Conservation (phyloP, 139 green algal species). For the Edaphochlamys debaryana region DNA sequence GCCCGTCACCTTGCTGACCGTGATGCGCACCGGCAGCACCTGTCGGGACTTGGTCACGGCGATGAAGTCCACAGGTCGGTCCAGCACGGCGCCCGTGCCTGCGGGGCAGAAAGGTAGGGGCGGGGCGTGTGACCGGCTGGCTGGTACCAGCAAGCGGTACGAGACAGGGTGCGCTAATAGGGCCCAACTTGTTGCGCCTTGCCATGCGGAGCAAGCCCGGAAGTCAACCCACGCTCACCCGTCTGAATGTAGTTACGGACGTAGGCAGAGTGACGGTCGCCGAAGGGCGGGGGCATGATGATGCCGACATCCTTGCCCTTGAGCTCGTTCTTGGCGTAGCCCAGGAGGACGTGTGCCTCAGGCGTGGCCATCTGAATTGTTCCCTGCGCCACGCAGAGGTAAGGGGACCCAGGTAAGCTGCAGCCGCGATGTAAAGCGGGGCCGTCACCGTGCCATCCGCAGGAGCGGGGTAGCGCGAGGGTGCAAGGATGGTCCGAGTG, state of each 20-base stretch:
- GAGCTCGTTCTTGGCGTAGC: constrained; percentile 55
- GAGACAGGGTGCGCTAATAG: background rate
- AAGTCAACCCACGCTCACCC: constrained; percentile 29
- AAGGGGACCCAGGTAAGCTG: too few species aligned
- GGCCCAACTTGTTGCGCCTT: too few species aligned
- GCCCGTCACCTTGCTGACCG: constrained; percentile 25
- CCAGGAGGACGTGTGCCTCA: constrained; percentile 36
- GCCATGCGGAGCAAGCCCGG: too few species aligned
- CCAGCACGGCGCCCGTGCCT: background rate
- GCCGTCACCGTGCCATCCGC: too few species aligned
- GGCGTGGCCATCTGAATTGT: constrained; percentile 12
- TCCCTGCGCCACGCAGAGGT: background rate
- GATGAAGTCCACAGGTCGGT: background rate
- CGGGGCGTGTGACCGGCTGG: too few species aligned
- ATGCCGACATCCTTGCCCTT: constrained; percentile 57
- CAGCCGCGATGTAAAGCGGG: too few species aligned
- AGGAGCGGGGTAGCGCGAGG: too few species aligned
- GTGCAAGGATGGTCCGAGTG: too few species aligned
- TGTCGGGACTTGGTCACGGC: background rate
- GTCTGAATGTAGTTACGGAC: constrained; percentile 51
- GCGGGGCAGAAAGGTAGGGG: background rate
- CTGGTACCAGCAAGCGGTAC: background rate
- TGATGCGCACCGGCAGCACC: constrained; percentile 3
- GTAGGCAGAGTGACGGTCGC: constrained; percentile 52
- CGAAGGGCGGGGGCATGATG: constrained; percentile 59